Evolutionary conservation across 78 protist species (phyloP), one percentile per base, ranked within the genome.

Genomic region (slime mould (Dictyostelium discoideum)): DNA sequence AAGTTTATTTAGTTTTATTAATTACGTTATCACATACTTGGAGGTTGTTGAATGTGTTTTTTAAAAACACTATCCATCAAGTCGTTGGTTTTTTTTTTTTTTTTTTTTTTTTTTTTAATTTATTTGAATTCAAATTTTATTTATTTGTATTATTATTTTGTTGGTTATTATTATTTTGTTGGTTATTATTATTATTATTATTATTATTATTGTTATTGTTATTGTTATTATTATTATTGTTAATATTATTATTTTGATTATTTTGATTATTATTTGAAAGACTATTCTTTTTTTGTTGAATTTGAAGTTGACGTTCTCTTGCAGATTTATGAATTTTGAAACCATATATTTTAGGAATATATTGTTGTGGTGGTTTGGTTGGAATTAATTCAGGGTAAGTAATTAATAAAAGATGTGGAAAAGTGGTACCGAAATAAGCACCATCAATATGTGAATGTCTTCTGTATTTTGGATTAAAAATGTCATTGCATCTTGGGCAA

Each of bases 371-470:
- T 67, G 96, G 92, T 32, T 76, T 79, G 22, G 80, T 32, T 32
- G 98, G 97, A 14, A 86, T 78, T 60, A 93, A 79, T 40, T 97
- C 98, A 4, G 98, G 98, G 65, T 93, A 96, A 24, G 84, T 67
- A 1, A 93, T 95, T 44, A 98, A 26, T 92, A 99, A 95, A 14
- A 99, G 86, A 32, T 98, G 99, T n/a, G 99, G 98, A 76, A 98
- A 99, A 1, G 99, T 97, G 2, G 99, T 98, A n/a, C 99, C 99
- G 82, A 98, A 99, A 94, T 95, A 99, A 16, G 99, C 98, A 39
- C 99, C 99, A 54, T 99, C 99, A 76, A 99, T 92, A 48, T 94
- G 82, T 82, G 98, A 69, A 93, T 84, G 96, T 76, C 87, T 74
- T 87, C 90, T 73, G 63, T 76, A 85, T 93, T 86, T 89, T 24